These are phyloP conservation scores for Fusarium napiforme DNA, from an alignment of 2,329 filamentous ascomycete species.

Conservation along the genomic window DNA sequence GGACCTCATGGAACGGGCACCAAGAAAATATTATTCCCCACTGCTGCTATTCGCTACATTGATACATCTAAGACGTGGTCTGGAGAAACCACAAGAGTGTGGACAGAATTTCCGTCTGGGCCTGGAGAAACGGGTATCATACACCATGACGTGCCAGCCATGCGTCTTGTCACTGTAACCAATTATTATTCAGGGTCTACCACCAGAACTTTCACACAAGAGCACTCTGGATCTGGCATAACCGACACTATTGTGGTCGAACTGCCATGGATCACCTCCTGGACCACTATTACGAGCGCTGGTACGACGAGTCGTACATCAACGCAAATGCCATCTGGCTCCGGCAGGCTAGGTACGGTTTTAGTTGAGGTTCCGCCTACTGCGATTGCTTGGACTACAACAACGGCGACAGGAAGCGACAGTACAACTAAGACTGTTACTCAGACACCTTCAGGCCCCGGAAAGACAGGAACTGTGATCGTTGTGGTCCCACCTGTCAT, in stretches of 20 bases:
- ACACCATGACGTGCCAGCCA: neutral
- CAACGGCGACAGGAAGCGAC: neutral
- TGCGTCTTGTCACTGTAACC: neutral
- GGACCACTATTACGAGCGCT: neutral
- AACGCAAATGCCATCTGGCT: neutral
- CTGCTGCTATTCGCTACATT: neutral
- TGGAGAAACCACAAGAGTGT: accelerated
- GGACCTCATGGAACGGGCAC: neutral
- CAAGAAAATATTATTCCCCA: neutral
- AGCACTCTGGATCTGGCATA: neutral
- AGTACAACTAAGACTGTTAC: neutral
- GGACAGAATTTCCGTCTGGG: neutral
- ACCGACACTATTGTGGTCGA: slow-evolving; percentile 3
- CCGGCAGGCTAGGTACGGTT: neutral
- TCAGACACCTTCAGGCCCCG: neutral
- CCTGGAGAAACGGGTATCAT: neutral
- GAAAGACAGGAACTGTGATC: neutral
- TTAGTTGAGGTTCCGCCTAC: neutral
- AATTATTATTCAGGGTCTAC: neutral
- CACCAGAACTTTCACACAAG: neutral
- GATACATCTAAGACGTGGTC: neutral
- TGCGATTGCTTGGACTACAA: neutral
- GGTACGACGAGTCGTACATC: neutral
- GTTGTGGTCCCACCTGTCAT: neutral
- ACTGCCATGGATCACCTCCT: neutral